A percentile compares a stretch with the other conserved stretches of the same genome.
phyloP scores from a whole-genome alignment of 1,284 basidiomycete species.

The Gymnopus androsaceus region DNA sequence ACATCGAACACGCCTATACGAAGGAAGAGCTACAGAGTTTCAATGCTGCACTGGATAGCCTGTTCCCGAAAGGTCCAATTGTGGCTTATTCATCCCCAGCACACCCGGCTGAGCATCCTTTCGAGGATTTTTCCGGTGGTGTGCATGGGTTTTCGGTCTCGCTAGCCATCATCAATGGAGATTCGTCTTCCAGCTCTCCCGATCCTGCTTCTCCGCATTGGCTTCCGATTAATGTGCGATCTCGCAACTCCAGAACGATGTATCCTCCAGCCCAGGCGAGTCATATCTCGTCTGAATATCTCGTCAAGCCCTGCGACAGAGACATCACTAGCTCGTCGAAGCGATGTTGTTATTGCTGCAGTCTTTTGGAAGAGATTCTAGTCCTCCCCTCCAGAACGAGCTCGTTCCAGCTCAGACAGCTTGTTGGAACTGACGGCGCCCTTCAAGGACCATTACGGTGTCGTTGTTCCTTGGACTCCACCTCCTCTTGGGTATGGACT shows the following conservation, averaged over 20 bases:
- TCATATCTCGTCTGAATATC: not conserved
- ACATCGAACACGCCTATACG: conserved; percentile 8
- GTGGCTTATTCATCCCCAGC: not conserved
- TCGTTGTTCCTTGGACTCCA: conserved; percentile 20
- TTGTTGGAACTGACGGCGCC: not conserved
- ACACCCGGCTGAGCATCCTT: not conserved
- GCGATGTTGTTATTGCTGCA: conserved; percentile 21
- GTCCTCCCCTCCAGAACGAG: not conserved
- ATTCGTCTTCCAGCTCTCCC: conserved; percentile 1
- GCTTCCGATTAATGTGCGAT: not conserved
- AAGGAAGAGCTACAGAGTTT: not conserved
- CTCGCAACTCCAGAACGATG: not conserved
- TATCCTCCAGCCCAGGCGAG: not conserved
- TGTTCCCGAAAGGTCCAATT: not conserved
- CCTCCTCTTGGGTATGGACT: conserved; percentile 19
- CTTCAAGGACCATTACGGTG: conserved; percentile 9
- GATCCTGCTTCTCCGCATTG: conserved; percentile 1
- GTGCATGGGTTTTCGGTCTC: not conserved
- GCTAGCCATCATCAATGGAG: conserved; percentile 3
- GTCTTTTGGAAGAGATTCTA: conserved; percentile 15
- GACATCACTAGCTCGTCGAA: conserved; percentile 10
- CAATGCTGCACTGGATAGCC: not conserved
- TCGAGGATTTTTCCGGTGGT: not conserved
- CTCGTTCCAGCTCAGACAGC: not conserved
- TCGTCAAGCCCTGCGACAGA: not conserved